Evolutionary conservation across 2,329 filamentous ascomycete genomes (phyloP), one percentile per base, ranked within the genome.

Genomic region (Aspergillus pseudotamarii): DNA sequence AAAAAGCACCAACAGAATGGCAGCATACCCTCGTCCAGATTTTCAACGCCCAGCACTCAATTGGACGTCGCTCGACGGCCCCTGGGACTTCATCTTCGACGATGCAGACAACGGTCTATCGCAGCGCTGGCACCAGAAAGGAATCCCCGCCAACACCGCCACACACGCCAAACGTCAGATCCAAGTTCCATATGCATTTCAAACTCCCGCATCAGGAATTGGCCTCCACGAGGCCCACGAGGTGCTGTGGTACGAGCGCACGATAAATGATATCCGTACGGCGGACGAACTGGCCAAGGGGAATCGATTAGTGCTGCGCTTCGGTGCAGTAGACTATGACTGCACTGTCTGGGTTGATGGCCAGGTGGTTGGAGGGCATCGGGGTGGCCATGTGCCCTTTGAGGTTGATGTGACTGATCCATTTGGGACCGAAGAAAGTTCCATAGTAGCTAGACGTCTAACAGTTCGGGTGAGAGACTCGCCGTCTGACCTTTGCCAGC

Each of bases 51-150:
- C 78, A 36, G 71, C 79, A 30, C 80, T 88, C 32, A 81, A 79
- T 53, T 91, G 88, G 88, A 74, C 78, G 46, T 85, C 85, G 1
- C 83, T 91, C 54, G 86, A 91, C 66, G 88, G 88, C 0, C 77
- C 81, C 6, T 91, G 89, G 88, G 80, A 83, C 61, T 88, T 91
- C 69, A 74, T 86, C 54, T 90, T 90, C 64, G 89, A 91, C 72
- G 88, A 91, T 69, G 78, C 83, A 57, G 87, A 91, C 69, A 72
- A 81, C 51, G 88, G 89, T 0, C 77, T 87, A 1, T 62, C 70
- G 4, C 72, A 82, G 30, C 70, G 75, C 48, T 91, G 88, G 88
- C 84, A 88, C 6, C 74, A 81, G 6, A 73, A 73, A 1, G 82
- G 84, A 16, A 75, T 89, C 2, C 86, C 85, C 1, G 69, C 56